A percentile compares a stretch with the other conserved stretches of the same genome.
phyloP scores from a whole-genome alignment of 148 eudicot genomes.

The Rheum nobile region DNA sequence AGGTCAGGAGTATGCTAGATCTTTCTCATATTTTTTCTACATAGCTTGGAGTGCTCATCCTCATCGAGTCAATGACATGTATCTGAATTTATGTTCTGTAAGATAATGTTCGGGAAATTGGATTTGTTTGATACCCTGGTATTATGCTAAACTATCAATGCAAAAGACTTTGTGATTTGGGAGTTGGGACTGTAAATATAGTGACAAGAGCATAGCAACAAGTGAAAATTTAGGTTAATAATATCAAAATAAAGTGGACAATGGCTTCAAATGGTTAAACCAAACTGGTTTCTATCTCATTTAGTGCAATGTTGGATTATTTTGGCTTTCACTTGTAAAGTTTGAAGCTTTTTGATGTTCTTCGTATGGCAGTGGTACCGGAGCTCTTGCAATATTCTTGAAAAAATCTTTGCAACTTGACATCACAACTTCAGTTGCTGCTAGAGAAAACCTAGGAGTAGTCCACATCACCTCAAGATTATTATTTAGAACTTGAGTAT shows the following conservation, averaged over 20 bases:
- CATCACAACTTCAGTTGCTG: conserved; percentile 61
- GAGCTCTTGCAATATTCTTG: conserved; percentile 87
- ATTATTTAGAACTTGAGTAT: too few species aligned
- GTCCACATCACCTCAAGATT: neutral
- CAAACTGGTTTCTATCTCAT: neutral
- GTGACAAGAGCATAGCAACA: neutral
- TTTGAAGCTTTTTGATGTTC: neutral
- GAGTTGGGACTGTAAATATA: neutral
- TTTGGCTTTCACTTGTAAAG: neutral
- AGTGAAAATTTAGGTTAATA: neutral
- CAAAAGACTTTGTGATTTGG: neutral
- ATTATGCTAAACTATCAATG: neutral
- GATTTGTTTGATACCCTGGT: neutral
- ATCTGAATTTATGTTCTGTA: neutral
- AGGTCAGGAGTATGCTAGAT: neutral
- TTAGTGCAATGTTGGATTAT: neutral
- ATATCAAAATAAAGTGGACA: neutral
- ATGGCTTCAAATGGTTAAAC: neutral
- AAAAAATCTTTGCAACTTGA: conserved; percentile 56
- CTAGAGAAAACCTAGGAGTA: neutral
- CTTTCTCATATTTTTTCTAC: neutral
- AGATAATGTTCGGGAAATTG: neutral
- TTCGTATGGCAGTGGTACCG: conserved; percentile 61
- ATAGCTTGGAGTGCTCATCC: neutral
- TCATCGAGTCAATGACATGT: neutral